A percentile compares a stretch with the other conserved stretches of the same genome.
Conservation (phyloP, 2,329 filamentous ascomycete genomes). For the Colletotrichum acutatum region DNA sequence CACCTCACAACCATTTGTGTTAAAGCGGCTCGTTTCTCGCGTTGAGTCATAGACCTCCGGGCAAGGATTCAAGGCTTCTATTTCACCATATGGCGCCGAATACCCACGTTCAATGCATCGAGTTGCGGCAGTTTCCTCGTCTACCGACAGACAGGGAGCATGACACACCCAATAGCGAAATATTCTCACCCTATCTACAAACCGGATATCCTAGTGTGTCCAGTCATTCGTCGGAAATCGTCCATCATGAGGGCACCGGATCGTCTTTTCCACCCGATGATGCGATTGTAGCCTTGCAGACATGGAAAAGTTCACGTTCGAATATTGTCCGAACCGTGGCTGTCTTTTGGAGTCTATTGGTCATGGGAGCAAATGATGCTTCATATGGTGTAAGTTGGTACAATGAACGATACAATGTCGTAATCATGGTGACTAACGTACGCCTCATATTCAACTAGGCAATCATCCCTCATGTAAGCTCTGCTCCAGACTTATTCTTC, state of each 20-base stretch:
- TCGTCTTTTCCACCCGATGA: neutral
- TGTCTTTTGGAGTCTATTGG: constrained; percentile 69
- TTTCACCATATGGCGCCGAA: neutral
- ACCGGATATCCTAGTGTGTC: neutral
- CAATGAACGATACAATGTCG: neutral
- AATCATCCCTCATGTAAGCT: constrained; percentile 51
- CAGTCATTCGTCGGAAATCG: neutral
- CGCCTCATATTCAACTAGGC: constrained; percentile 39
- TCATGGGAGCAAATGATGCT: constrained; percentile 77
- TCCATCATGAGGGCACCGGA: neutral
- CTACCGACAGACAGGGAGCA: neutral
- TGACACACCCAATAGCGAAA: neutral
- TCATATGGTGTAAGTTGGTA: constrained; percentile 66
- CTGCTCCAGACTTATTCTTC: no score
- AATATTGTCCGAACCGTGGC: constrained; percentile 69
- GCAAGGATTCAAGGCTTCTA: neutral
- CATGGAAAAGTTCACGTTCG: constrained; percentile 70
- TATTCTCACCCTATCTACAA: neutral
- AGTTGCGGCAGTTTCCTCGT: neutral
- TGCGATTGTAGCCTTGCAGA: constrained; percentile 50
- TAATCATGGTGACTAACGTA: neutral
- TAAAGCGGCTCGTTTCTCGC: no score
- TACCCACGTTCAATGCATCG: neutral
- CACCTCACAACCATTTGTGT: no score
- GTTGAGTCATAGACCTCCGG: neutral